Evolutionary conservation across 345 rosid genomes (phyloP), one percentile per base, ranked within the genome.

Genomic region (Syzygium jambos): DNA sequence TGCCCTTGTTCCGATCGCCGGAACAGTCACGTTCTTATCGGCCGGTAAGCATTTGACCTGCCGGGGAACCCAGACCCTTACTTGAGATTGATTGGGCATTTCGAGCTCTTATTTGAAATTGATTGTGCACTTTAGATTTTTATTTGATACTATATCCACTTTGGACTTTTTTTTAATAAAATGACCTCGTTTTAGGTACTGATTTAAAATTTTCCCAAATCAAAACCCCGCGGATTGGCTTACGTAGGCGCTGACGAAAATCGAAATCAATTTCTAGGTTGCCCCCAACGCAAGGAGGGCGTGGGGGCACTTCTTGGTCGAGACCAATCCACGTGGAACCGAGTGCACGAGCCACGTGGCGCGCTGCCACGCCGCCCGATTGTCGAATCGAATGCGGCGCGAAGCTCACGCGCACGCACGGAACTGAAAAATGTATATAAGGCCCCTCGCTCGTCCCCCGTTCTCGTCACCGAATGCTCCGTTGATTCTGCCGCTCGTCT

Each of bases 81-180:
- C 46, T 43, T 43, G 7, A 43, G 7, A 43, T 1, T 43, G 6
- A 43, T 43, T 43, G 7, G 1, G 1, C 0, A 21, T 4, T 7
- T 54, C 1, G 8, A 7, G 0, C 1, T 0, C 1, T 54, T 54
- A 54, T 21, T 21, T 3, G 2, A 54, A 54, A 54, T 0, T 7
- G 7, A 54, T 43, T 43, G 0, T 0, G 0, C 2, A 54, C 0
- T 54, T 54, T 0, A 1, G 2, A 1, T 0, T 0, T 0, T 54
- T 21, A 57, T 57, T 57, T 57, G 5, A 57, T 9, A 56, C 2
- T 9, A 56, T 4, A 4, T 56, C 0, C 0, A 56, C 1, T 4
- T 2, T 0, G 1, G 1, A 56, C 23, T 23, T 0, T 54, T 17
- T 5, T 10, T 4, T 0, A 0, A 0, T 0, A 23, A 23, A 57